These are phyloP conservation scores for Cercospora sojina DNA, from an alignment of 2,329 filamentous ascomycete genomes.

Conservation along the genomic window DNA sequence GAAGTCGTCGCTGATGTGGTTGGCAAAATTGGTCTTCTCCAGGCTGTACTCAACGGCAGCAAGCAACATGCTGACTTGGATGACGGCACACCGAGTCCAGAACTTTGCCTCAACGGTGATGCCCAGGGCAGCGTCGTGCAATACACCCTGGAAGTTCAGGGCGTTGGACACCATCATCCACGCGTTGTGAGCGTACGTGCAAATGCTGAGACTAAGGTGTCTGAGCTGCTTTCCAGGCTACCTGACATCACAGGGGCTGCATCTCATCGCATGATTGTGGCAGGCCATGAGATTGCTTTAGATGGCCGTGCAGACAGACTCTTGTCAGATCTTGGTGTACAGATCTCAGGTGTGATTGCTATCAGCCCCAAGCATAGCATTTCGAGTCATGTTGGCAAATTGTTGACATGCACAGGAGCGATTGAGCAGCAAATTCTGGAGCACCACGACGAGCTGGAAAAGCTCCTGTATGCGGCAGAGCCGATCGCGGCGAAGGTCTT, in stretches of 20 bases:
- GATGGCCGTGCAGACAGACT: slow-evolving; percentile 14
- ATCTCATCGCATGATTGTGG: slow-evolving; percentile 29
- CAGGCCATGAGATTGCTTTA: slow-evolving; percentile 28
- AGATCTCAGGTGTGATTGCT: slow-evolving; percentile 27
- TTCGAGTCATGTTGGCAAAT: slow-evolving; percentile 28
- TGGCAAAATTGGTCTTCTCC: slow-evolving; percentile 24
- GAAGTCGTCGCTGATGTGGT: slow-evolving; percentile 1
- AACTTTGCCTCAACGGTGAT: neutral
- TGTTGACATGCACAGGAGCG: slow-evolving; percentile 39
- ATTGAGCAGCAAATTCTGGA: slow-evolving; percentile 77
- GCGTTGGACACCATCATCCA: slow-evolving; percentile 22
- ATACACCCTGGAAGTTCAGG: slow-evolving; percentile 28
- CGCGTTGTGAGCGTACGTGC: slow-evolving; percentile 22
- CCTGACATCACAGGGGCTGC: slow-evolving; percentile 28
- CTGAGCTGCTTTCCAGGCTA: slow-evolving; percentile 27
- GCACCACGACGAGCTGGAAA: slow-evolving; percentile 82
- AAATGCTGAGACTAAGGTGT: slow-evolving; percentile 18
- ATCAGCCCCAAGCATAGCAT: slow-evolving; percentile 31
- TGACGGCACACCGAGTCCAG: neutral
- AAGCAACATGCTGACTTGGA: slow-evolving; percentile 8
- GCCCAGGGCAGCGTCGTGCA: slow-evolving; percentile 6
- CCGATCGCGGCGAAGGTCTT: slow-evolving; percentile 52
- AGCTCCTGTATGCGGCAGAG: slow-evolving; percentile 66
- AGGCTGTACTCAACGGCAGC: slow-evolving; percentile 24
- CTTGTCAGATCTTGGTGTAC: slow-evolving; percentile 27